These are phyloP conservation scores for Neofusicoccum laricinum DNA, from an alignment of 2,329 filamentous ascomycete species.

Conservation along the genomic window DNA sequence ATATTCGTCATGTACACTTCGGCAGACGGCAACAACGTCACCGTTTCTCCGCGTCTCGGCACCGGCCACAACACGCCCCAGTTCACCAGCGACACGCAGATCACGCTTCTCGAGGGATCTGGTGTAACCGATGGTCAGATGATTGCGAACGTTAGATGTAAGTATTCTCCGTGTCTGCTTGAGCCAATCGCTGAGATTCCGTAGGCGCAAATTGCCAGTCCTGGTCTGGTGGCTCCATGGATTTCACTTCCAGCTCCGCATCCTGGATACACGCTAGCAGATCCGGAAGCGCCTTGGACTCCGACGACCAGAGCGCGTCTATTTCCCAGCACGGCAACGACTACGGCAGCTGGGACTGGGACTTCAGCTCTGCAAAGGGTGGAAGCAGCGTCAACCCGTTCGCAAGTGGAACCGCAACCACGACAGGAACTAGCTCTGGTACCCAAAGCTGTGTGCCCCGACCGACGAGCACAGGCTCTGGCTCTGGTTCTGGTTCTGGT, in stretches of 20 bases:
- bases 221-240: conserved; percentile 53
- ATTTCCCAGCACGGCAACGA: conserved; percentile 47
- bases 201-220: conserved; percentile 51
- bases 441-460: conserved; percentile 31
- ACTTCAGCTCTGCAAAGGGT: conserved; percentile 50
- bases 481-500: conserved; percentile 16
- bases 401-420: conserved; percentile 15
- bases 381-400: conserved; percentile 47
- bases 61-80: conserved; percentile 44
- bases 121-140: conserved; percentile 53
- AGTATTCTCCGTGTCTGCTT: conserved; percentile 16
- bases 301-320: conserved; percentile 41
- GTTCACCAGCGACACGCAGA: conserved; percentile 41
- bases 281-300: conserved; percentile 47
- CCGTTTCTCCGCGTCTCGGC: conserved; percentile 52
- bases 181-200: neutral
- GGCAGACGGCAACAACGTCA: conserved; percentile 53
- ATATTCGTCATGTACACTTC: conserved; percentile 60
- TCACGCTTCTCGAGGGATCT: conserved; percentile 52
- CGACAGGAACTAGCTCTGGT: neutral
- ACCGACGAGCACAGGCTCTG: conserved; percentile 17
- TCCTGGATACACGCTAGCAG: conserved; percentile 53
- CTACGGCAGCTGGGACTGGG: conserved; percentile 43
- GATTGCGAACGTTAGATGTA: conserved; percentile 56
- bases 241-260: conserved; percentile 43